A percentile compares a stretch with the other conserved stretches of the same genome.
These are phyloP conservation scores for Fusarium newnesense DNA, from an alignment of 2,329 filamentous ascomycete genomes.

Conservation along the genomic window DNA sequence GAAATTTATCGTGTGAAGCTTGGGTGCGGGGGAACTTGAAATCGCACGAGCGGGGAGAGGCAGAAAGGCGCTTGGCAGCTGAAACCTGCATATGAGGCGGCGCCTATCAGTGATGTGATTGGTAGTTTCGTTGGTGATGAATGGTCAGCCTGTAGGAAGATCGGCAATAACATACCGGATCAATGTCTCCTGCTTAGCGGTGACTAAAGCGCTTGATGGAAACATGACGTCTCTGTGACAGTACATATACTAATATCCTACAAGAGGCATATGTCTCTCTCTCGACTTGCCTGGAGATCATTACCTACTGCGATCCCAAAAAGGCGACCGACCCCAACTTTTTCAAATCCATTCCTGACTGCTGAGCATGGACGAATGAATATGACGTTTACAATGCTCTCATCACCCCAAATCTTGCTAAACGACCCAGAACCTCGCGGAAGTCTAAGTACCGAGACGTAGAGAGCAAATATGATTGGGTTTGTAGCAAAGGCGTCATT, in stretches of 20 bases:
- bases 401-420: not conserved
- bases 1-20: too few relatives aligned
- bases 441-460: fast-evolving
- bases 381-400: fast-evolving
- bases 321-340: fast-evolving
- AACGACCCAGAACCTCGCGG: fast-evolving
- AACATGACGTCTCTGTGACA: too few relatives aligned
- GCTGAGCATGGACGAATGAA: fast-evolving
- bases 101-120: not conserved
- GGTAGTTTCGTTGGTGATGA: fast-evolving
- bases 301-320: not conserved
- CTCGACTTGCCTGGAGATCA: fast-evolving
- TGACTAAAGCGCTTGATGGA: too few relatives aligned
- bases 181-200: too few relatives aligned
- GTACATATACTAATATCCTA: fast-evolving
- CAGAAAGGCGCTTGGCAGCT: not conserved
- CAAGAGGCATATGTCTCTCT: fast-evolving
- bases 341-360: not conserved
- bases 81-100: not conserved
- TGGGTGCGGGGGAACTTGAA: not conserved
- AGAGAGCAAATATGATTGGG: not conserved
- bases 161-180: fast-evolving
- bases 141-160: not conserved
- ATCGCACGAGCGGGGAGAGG: not conserved
- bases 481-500: not conserved